Evolutionary conservation across 2,329 filamentous ascomycete genomes (phyloP).

Genomic region (Ilyonectria sp.): DNA sequence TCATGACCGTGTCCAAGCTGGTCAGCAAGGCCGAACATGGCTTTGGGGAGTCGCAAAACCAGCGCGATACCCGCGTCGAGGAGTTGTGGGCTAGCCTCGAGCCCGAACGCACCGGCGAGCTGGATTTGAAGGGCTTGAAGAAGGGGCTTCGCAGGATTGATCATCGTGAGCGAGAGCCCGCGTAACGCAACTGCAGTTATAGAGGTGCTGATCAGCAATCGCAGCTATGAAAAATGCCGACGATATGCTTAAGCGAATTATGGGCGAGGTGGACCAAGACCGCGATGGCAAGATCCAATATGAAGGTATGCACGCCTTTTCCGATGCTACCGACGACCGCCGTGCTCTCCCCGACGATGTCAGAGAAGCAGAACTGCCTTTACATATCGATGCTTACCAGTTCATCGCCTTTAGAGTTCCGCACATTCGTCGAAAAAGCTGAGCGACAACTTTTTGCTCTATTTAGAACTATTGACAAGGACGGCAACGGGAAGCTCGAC

Average conservation of each 20-base stretch:
- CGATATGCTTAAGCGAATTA: constrained; percentile 83
- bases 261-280: constrained; percentile 87
- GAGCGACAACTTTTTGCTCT: constrained; percentile 86
- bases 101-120: constrained; percentile 80
- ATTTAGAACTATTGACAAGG: constrained; percentile 89
- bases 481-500: constrained; percentile 88
- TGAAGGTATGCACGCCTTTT: constrained; percentile 73
- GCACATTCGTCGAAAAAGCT: constrained; percentile 87
- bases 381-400: constrained; percentile 40
- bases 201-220: constrained; percentile 44
- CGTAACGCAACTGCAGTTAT: constrained; percentile 14
- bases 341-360: constrained; percentile 32
- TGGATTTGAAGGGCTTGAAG: constrained; percentile 88
- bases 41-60: constrained; percentile 82
- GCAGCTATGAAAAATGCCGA: constrained; percentile 90
- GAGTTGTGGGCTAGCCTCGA: constrained; percentile 89
- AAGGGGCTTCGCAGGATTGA: constrained; percentile 90
- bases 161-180: constrained; percentile 76
- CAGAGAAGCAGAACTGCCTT: constrained; percentile 27
- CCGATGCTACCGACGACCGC: constrained; percentile 28
- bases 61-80: constrained; percentile 86
- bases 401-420: constrained; percentile 78
- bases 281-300: constrained; percentile 93
- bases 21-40: constrained; percentile 71
- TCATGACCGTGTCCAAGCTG: constrained; percentile 62